A percentile compares a stretch with the other conserved stretches of the same genome.
phyloP scores from a whole-genome alignment of 768 basidiomycete genomes.

The Gelatoporia subvermispora region DNA sequence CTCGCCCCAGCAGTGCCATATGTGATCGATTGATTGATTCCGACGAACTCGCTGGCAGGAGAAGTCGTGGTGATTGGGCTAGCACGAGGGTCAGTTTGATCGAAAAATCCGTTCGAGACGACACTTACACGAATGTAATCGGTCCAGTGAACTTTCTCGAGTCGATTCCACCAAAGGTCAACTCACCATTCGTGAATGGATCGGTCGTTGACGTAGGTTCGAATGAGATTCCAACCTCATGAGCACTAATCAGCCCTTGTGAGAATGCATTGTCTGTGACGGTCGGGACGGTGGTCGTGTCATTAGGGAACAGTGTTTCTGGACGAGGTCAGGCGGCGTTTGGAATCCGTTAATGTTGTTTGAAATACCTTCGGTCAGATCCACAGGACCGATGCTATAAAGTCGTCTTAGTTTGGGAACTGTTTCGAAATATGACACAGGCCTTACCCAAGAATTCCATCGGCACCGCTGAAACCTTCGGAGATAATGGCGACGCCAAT shows the following conservation, averaged over 20 bases:
- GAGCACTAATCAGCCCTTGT: constrained; percentile 23
- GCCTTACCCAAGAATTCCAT: constrained; percentile 35
- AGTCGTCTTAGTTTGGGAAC: constrained; percentile 23
- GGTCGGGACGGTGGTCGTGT: constrained; percentile 22
- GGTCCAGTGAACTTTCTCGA: constrained; percentile 23
- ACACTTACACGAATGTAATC: constrained; percentile 19
- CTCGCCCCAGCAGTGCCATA: constrained; percentile 11
- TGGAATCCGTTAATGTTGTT: neutral
- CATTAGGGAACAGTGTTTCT: constrained; percentile 7
- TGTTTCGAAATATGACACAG: constrained; percentile 12
- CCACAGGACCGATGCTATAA: constrained; percentile 27
- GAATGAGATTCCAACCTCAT: constrained; percentile 31
- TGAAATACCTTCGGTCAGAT: constrained; percentile 27
- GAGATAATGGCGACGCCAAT: constrained; percentile 31
- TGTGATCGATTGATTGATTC: constrained; percentile 21
- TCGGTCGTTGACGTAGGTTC: constrained; percentile 10
- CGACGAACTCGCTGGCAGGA: constrained; percentile 15
- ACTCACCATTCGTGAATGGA: constrained; percentile 17
- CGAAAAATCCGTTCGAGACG: neutral
- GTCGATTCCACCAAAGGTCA: constrained; percentile 20
- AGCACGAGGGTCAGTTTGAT: neutral
- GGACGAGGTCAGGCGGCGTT: neutral
- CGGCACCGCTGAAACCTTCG: constrained; percentile 26
- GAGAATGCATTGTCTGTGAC: constrained; percentile 30
- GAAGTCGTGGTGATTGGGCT: constrained; percentile 18